Evolutionary conservation across 2,329 filamentous ascomycete species (phyloP).

Genomic region (Colletotrichum australisinense): DNA sequence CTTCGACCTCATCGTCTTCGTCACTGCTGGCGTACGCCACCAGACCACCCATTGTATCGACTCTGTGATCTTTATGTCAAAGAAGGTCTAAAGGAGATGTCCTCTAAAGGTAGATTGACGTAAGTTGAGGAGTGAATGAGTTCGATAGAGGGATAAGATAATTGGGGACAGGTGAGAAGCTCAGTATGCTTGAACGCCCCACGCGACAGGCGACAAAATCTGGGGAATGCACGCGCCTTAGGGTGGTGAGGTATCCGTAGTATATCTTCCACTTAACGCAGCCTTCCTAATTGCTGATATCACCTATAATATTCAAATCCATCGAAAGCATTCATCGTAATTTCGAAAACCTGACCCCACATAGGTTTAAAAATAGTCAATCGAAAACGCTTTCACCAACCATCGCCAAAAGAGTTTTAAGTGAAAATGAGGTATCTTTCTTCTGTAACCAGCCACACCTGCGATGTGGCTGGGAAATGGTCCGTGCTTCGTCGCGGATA

Average conservation of each 20-base stretch:
- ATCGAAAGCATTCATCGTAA: too few species aligned
- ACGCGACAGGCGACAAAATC: neutral
- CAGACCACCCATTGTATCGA: conserved; percentile 53
- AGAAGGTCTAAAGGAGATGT: too few species aligned
- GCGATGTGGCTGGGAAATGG: neutral
- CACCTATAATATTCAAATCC: too few species aligned
- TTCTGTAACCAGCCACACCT: neutral
- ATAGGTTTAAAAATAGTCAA: too few species aligned
- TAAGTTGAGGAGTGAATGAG: neutral
- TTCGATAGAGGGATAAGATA: neutral
- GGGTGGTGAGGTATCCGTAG: neutral
- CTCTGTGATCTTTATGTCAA: too few species aligned
- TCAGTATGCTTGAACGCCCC: neutral
- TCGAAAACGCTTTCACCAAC: too few species aligned
- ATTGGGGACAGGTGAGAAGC: neutral
- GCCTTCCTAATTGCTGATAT: too few species aligned
- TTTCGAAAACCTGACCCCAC: too few species aligned
- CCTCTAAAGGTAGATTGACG: neutral
- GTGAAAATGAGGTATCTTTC: too few species aligned
- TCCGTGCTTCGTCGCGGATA: neutral
- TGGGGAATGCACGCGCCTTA: neutral
- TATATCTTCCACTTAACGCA: neutral
- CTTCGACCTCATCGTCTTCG: conserved; percentile 54
- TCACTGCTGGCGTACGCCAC: conserved; percentile 65
- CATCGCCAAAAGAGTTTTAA: too few species aligned